Base-by-base conservation (phyloP, 2,329 filamentous ascomycete genomes). In the Neodidymelliopsis sp. region DNA sequence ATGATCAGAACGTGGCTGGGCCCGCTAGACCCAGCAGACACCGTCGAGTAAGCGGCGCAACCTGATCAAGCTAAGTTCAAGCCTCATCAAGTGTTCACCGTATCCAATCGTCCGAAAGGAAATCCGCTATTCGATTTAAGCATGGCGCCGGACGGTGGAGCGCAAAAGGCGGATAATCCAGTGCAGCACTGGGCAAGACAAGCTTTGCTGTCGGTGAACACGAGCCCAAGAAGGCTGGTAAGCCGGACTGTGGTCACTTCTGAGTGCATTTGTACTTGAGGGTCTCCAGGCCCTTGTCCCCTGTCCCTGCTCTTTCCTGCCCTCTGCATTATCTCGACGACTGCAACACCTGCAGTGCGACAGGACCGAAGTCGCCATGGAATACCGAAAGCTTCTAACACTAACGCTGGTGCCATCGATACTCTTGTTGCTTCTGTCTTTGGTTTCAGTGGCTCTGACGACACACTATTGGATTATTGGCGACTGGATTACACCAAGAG, bases 381-480 rank as follows among this genome's bases (percentile, higher is more conserved):
- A 49, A 36, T 66, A 61, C 42, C 45, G 56, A 12, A 62, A 44
- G 27, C 31, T 65, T 40, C 58, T 68, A 22, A 57, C 47, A 36
- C 29, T 65, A 13, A 51, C 63, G 25, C 57, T 69, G 16, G 42
- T 59, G 6, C 65, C 64, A 22, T 56, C 57, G 20, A 49, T 63
- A 18, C 24, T 65, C 20, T 65, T 69, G 30, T 47, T 64, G 11
- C 45, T 69, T 9, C 37, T 70, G 24, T 71, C 67, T 1, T 22
- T 67, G 10, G 41, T 65, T 12, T 66, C 65, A 8, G 61, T 67
- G 16, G 56, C 59, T 22, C 53, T 71, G 24, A 67, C 63, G 7
- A 58, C 56, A 4, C 56, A 63, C 34, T 70, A 68, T 43, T 70
- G 65, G 65, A 63, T 68, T 23, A 44, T 66, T 8, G 60, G 58